Evolutionary conservation across 495 filamentous ascomycete genomes (phyloP), one percentile per base, ranked within the genome.

Genomic region (Xylaria sp.): DNA sequence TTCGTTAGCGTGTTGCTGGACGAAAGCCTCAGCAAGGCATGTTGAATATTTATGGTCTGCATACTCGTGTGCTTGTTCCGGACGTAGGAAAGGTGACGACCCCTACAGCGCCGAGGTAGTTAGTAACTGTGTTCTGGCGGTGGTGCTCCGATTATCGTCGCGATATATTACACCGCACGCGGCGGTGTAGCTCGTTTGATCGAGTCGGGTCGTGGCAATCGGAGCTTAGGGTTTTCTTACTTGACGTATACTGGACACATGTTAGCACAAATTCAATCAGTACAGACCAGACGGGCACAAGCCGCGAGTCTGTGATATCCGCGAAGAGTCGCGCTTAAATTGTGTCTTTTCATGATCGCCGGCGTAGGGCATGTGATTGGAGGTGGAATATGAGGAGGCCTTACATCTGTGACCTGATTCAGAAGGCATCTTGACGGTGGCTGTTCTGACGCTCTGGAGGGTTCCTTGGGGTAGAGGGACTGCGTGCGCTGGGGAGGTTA

Each of bases 51-150:
- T 1, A 31, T 70, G 46, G 57, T 70, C 37, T 64, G 61, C 69
- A 65, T 71, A 71, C 69, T 71, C 24, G 61, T 65, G 61, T 63
- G 69, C 69, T 71, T 71, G 69, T 55, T 71, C 41, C 69, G 93
- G 88, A 95, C 92, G 88, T 97, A 97, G 86, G 92, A 95, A 80
- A 97, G 86, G 88, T 97, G 95, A 80, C 91, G 92, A 82, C 92
- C 93, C 90, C 93, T 96, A 85, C 61, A 69, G 59, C 73, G 52
- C 41, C 71, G 69, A 69, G 74, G 64, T 14, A 3, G 50, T 71
- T 65, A 71, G 69, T 33, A 37, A 55, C 21, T 12, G 14, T 55
- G 21, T 55, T 43, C 35, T 21, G 17, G n/a, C 7, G 29, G 52
- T 17, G 21, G 15, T 31, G 21, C 17, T 46, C 12, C 33, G n/a